Conservation (phyloP, 768 basidiomycete species). For the Dictyophora rubrovolvata region DNA sequence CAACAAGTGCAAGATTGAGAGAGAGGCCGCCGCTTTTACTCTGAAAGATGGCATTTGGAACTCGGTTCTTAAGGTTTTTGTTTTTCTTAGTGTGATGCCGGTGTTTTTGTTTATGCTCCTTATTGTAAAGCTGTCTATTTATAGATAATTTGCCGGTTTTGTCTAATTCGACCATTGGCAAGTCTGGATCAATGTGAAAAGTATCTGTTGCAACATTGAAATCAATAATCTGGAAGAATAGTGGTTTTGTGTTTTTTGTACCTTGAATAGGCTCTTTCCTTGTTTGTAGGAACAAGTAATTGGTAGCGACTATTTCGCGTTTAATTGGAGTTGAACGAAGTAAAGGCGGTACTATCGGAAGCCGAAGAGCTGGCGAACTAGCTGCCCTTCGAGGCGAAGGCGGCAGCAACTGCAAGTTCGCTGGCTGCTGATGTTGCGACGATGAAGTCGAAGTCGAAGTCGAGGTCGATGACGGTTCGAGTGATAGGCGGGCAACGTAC, state of each 20-base stretch:
- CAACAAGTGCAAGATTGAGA: constrained; percentile 3
- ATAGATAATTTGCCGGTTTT: neutral
- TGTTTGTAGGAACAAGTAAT: constrained; percentile 6
- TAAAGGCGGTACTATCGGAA: neutral
- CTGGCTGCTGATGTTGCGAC: too few relatives aligned
- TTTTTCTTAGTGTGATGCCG: constrained; percentile 4
- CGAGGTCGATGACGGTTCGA: neutral
- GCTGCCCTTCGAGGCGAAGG: neutral
- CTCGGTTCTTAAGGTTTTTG: neutral
- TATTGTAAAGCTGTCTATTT: constrained; percentile 1
- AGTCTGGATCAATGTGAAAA: constrained; percentile 7
- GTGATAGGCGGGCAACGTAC: neutral
- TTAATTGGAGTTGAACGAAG: neutral
- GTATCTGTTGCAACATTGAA: neutral
- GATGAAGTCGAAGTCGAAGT: neutral
- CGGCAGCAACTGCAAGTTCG: neutral
- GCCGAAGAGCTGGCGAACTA: neutral
- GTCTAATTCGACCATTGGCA: constrained; percentile 1
- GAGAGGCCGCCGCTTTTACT: constrained; percentile 1
- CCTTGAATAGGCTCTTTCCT: constrained; percentile 8
- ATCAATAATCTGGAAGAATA: neutral
- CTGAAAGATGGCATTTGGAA: constrained; percentile 9
- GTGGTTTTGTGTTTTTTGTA: neutral
- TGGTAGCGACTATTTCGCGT: neutral
- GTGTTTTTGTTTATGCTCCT: neutral